Percentiles rank a stretch among this genome's conserved stretches.
phyloP scores from a whole-genome alignment of 179 eudicot species.

The Silene coronaria region DNA sequence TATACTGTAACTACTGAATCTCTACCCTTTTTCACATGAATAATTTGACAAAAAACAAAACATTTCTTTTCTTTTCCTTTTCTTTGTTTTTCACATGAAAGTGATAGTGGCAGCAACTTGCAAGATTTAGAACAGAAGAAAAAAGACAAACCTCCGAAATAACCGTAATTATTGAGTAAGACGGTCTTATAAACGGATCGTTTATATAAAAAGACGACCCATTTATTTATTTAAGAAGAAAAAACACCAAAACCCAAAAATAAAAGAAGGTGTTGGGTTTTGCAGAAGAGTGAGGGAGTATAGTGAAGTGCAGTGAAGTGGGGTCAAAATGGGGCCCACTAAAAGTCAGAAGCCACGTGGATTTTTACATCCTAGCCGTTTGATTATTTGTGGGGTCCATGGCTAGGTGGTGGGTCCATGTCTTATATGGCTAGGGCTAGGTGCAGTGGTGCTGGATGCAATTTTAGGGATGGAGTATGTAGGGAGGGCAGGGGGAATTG shows the following conservation, averaged over 20 bases:
- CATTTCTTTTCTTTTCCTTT: not conserved
- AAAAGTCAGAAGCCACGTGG: conserved; percentile 37
- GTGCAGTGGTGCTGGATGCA: not conserved
- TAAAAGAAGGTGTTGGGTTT: not conserved
- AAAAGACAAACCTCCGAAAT: too few species aligned
- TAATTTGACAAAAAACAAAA: conserved; percentile 24
- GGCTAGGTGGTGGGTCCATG: not conserved
- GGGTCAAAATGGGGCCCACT: conserved; percentile 5
- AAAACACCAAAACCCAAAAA: too few species aligned
- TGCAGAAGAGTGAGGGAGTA: not conserved
- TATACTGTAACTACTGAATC: not conserved
- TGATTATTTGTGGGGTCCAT: conserved; percentile 26
- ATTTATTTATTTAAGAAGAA: too few species aligned
- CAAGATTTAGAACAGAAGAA: too few species aligned
- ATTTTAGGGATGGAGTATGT: not conserved
- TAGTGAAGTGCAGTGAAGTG: conserved; percentile 4
- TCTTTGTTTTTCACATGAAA: conserved; percentile 31
- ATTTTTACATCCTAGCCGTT: conserved; percentile 37
- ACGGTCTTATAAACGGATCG: too few species aligned
- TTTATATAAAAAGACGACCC: too few species aligned
- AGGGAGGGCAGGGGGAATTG: not conserved
- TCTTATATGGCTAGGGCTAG: not conserved
- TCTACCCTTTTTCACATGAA: conserved; percentile 48
- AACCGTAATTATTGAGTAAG: too few species aligned
- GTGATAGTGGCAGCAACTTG: conserved; percentile 10